phyloP scores from a whole-genome alignment of 139 green algal genomes.

The Ostreobium quekettii region DNA sequence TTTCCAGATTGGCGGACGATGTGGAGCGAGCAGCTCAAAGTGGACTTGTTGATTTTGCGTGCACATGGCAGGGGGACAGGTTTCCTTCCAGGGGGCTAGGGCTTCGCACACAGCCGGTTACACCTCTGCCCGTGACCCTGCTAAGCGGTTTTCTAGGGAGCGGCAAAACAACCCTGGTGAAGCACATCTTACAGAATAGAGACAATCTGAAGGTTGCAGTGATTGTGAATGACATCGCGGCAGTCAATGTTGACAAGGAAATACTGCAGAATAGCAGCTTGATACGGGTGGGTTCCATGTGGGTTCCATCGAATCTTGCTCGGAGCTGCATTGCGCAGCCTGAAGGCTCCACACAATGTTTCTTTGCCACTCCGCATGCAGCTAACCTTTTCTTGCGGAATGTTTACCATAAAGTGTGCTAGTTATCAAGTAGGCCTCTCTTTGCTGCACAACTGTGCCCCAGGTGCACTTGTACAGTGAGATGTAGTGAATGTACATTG shows the following conservation, averaged over 20 bases:
- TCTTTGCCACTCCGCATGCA: not conserved
- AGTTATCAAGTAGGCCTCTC: slow-evolving; percentile 12
- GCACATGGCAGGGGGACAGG: too few species aligned
- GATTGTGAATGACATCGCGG: slow-evolving; percentile 83
- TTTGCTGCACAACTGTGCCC: not conserved
- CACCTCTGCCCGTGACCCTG: too few species aligned
- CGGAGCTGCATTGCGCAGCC: not conserved
- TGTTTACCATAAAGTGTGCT: not conserved
- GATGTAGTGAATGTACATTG: not conserved
- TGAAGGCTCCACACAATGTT: not conserved
- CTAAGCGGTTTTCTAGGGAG: too few species aligned
- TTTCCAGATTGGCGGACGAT: too few species aligned
- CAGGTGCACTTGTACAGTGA: not conserved
- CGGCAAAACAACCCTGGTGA: too few species aligned
- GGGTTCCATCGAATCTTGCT: too few species aligned
- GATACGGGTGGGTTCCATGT: slow-evolving; percentile 3
- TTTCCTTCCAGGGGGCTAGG: too few species aligned
- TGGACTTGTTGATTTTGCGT: too few species aligned
- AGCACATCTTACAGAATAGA: too few species aligned
- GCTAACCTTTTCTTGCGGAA: not conserved
- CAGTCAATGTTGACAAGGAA: slow-evolving; percentile 73
- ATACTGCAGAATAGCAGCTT: slow-evolving; percentile 36
- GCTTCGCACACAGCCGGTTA: too few species aligned
- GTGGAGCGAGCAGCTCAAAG: too few species aligned
- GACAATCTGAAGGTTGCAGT: too few species aligned